Conservation (phyloP, 352 stramenopile genomes). For the Vaucheria bursata region DNA sequence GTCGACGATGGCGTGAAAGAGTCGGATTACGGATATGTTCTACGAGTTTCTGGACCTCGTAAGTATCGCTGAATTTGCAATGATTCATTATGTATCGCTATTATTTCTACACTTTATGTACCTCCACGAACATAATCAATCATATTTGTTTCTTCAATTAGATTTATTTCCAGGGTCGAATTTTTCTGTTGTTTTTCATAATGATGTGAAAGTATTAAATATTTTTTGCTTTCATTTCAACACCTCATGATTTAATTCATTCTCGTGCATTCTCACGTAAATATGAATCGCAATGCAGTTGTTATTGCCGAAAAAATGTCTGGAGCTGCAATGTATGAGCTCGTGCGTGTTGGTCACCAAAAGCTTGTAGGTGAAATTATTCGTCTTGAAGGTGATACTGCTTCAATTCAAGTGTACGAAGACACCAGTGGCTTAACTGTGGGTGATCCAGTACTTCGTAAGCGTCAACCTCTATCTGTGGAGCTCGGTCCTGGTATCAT, state of each 20-base stretch:
- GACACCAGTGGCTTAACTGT: slow-evolving; percentile 80
- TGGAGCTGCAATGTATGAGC: slow-evolving; percentile 88
- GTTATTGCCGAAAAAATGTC: slow-evolving; percentile 99
- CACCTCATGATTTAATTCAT: too few species aligned
- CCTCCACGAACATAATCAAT: too few species aligned
- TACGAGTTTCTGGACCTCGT: slow-evolving; percentile 93
- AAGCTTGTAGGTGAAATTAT: slow-evolving; percentile 99
- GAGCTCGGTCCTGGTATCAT: slow-evolving; percentile 99
- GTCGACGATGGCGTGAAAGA: slow-evolving; percentile 59
- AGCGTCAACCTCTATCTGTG: slow-evolving; percentile 92
- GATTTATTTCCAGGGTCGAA: too few species aligned
- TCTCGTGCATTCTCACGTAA: too few species aligned
- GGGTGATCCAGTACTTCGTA: slow-evolving; percentile 91
- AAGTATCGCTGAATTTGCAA: too few species aligned
- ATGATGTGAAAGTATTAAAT: too few species aligned
- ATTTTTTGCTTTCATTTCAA: too few species aligned
- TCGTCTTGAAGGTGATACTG: slow-evolving; percentile 97
- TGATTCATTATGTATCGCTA: background rate
- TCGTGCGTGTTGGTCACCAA: slow-evolving; percentile 95
- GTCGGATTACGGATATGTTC: slow-evolving; percentile 97
- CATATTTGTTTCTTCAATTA: too few species aligned
- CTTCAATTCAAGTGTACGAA: slow-evolving; percentile 81
- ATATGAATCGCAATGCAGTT: slow-evolving; percentile 56
- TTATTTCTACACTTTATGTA: background rate
- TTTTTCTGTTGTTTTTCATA: too few species aligned